Evolutionary conservation across 768 basidiomycete genomes (phyloP), one percentile per base, ranked within the genome.

Genomic region (Clavaria fumosa): DNA sequence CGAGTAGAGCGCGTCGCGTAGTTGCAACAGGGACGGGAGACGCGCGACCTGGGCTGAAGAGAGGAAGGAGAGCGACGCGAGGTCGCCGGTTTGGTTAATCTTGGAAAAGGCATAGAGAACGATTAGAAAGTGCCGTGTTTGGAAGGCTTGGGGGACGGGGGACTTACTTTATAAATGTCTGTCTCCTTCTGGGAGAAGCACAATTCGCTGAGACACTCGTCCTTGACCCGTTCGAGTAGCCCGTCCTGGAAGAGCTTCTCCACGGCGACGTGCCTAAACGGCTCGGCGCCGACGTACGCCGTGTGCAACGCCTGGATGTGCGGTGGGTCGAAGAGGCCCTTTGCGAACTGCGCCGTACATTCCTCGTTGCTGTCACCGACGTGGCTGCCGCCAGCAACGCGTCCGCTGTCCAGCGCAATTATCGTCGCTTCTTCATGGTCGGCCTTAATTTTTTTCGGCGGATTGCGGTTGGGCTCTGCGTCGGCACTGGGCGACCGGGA

Each of bases 51-150:
- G 83, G 23, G 71, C 61, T 21, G 76, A 62, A 5, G 78, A 69
- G 39, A 97, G 78, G 57, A 80, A 95, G 40, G 79, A 79, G 21
- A 97, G 70, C 9, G 93, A 96, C 11, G 89, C 82, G 17, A 97
- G 73, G 61, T 97, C 93, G 47, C 91, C 91, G 0, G 93, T 95
- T 64, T 97, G 93, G 58, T 90, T 80, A 49, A 97, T 81, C 91
- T 96, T 47, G 30, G 27, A 19, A 31, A 30, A 32, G 18, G 27
- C n/a, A n/a, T n/a, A n/a, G n/a, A n/a, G n/a, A 24, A 27, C 2
- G 39, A 42, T 39, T 43, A 34, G 31, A n/a, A 18, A 40, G 27
- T 28, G 9, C 20, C 17, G 7, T 3, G 20, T 21, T 5, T 7
- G 18, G n/a, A 10, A 31, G 12, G 21, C 27, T 20, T 35, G 17